These are phyloP conservation scores for Discostella pseudostelligera DNA, from an alignment of 108 stramenopile genomes.

Conservation along the genomic window DNA sequence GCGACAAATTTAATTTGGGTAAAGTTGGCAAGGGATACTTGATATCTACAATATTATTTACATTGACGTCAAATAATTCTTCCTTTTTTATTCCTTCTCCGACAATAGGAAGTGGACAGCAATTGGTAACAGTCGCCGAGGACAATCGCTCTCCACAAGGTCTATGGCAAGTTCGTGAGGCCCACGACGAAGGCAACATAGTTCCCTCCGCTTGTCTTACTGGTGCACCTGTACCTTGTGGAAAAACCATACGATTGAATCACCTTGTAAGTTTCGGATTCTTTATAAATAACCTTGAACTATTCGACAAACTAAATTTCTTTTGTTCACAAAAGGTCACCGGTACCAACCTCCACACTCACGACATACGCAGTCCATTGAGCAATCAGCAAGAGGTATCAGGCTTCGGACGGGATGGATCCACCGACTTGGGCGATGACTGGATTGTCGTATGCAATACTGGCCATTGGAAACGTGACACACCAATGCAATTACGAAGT, in stretches of 20 bases:
- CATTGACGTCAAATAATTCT: no score
- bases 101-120: constrained; percentile 75
- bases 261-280: no score
- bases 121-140: constrained; percentile 66
- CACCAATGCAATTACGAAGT: constrained; percentile 53
- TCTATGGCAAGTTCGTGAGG: constrained; percentile 78
- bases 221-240: constrained; percentile 61
- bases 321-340: no score
- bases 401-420: constrained; percentile 70
- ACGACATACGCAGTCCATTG: constrained; percentile 57
- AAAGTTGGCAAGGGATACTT: no score
- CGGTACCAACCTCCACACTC: constrained; percentile 71
- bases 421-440: constrained; percentile 78
- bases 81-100: constrained; percentile 34
- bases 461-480: constrained; percentile 59
- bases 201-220: constrained; percentile 17
- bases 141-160: constrained; percentile 46
- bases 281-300: no score
- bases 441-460: constrained; percentile 65
- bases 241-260: constrained; percentile 61
- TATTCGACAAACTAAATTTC: no score
- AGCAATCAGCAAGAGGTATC: constrained; percentile 82
- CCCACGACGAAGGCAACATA: constrained; percentile 22
- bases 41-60: no score
- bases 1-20: no score